Conservation (phyloP, 2,329 filamentous ascomycete species). For the Ploettnerulaceae sp. region DNA sequence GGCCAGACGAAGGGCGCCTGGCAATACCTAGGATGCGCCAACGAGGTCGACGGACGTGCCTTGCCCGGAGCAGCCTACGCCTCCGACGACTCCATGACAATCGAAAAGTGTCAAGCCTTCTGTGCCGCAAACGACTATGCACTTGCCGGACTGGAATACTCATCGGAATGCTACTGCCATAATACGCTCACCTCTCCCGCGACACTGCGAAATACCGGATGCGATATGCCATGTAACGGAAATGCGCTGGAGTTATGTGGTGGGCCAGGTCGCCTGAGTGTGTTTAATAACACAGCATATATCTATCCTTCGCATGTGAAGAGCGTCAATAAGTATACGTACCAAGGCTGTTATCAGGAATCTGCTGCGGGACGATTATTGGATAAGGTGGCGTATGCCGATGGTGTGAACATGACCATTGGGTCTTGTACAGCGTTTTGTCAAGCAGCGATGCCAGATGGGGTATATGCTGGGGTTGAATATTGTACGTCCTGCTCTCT, state of each 20-base stretch:
- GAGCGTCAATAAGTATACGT: constrained; percentile 19
- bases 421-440: constrained; percentile 31
- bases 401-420: constrained; percentile 29
- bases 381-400: constrained; percentile 12
- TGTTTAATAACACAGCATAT: constrained; percentile 18
- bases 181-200: constrained; percentile 9
- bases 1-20: constrained; percentile 27
- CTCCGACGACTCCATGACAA: constrained; percentile 17
- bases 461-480: constrained; percentile 36
- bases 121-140: constrained; percentile 17
- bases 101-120: constrained; percentile 19
- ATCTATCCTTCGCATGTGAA: constrained; percentile 12
- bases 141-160: constrained; percentile 20
- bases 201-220: constrained; percentile 12
- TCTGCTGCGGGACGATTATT: constrained; percentile 21
- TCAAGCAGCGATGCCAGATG: constrained; percentile 22
- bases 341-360: constrained; percentile 32
- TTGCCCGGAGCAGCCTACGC: constrained; percentile 19
- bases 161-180: constrained; percentile 25
- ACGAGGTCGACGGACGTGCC: constrained; percentile 25
- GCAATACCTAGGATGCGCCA: constrained; percentile 29
- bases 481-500: constrained; percentile 29
- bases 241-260: constrained; percentile 22
- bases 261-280: constrained; percentile 11
- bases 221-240: constrained; percentile 22